Conservation (phyloP, 441 rosid genomes). For the Gossypium schwendimanii region DNA sequence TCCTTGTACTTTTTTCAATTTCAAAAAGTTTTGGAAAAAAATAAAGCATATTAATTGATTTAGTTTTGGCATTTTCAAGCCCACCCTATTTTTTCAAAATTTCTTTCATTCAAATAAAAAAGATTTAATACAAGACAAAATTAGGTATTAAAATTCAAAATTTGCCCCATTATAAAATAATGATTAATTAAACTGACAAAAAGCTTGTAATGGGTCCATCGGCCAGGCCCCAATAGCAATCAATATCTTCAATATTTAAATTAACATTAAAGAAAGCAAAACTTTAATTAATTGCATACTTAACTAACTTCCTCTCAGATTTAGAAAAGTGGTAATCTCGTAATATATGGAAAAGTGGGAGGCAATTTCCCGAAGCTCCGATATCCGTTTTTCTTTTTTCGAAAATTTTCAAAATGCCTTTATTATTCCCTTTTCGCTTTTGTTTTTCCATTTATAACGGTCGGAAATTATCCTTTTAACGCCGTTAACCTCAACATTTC, state of each 20-base stretch:
- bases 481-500: slow-evolving; percentile 10
- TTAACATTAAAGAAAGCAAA: background rate
- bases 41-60: background rate
- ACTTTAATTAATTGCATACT: background rate
- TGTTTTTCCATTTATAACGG: slow-evolving; percentile 23
- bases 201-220: background rate
- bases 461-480: slow-evolving; percentile 16
- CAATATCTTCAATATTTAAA: background rate
- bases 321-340: background rate
- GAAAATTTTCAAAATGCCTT: slow-evolving; percentile 12
- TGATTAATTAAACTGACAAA: background rate
- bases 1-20: background rate
- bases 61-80: background rate
- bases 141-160: background rate
- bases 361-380: background rate
- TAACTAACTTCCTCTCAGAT: background rate
- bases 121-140: background rate
- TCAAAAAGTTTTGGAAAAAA: background rate
- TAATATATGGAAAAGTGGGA: slow-evolving; percentile 8
- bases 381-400: background rate
- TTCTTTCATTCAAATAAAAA: background rate
- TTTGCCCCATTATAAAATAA: background rate
- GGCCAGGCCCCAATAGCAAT: background rate
- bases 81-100: background rate
- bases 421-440: background rate